Conservation (phyloP, 148 eudicot genomes). For the Gaultheria prostrata region DNA sequence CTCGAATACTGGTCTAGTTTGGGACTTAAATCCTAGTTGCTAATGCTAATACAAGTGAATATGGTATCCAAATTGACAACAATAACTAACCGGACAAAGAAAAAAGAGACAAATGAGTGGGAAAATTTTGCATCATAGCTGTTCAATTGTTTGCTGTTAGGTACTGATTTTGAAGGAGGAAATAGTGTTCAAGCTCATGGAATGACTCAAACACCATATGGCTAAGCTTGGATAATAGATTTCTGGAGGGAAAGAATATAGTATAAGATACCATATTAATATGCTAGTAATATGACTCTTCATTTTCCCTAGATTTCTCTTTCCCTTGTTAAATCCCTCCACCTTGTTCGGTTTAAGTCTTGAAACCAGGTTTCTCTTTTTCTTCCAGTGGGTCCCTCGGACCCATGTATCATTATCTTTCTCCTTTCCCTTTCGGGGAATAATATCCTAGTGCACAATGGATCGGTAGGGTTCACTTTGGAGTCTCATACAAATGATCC, state of each 20-base stretch:
- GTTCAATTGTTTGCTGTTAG: neutral
- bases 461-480: too few relatives aligned
- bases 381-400: too few relatives aligned
- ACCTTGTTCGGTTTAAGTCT: too few relatives aligned
- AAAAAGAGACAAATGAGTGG: neutral
- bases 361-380: too few relatives aligned
- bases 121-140: neutral
- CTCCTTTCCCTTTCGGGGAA: too few relatives aligned
- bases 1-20: neutral
- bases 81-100: neutral
- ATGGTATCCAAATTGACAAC: neutral
- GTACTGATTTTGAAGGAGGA: constrained; percentile 3
- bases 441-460: too few relatives aligned
- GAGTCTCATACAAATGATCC: too few relatives aligned
- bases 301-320: neutral
- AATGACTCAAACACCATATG: neutral
- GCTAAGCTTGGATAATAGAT: neutral
- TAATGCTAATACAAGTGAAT: neutral
- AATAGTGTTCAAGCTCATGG: neutral
- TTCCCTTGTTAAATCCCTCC: neutral
- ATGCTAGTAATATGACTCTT: neutral
- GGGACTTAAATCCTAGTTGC: neutral
- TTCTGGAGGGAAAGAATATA: neutral
- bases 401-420: too few relatives aligned
- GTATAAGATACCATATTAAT: neutral